Percentiles rank a stretch among this genome's conserved stretches.
phyloP scores from a whole-genome alignment of 2,329 filamentous ascomycete genomes.

The Aspergillus candidus region DNA sequence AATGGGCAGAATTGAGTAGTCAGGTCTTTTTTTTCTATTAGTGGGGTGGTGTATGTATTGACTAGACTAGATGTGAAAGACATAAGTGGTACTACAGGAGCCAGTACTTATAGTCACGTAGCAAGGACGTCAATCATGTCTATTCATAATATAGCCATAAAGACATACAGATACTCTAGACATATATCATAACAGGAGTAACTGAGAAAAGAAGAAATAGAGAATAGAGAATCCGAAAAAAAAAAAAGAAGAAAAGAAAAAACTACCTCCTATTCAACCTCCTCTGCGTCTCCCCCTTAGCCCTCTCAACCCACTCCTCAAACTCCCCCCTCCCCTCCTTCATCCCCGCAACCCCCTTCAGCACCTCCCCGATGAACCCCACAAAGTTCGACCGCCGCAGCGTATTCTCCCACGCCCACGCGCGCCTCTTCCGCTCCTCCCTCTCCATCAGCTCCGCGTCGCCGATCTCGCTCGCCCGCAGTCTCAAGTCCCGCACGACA shows the following conservation, averaged over 20 bases:
- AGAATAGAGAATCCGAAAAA: background rate
- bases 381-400: conserved; percentile 92
- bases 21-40: no score
- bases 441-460: conserved; percentile 70
- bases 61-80: no score
- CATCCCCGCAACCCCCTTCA: conserved; percentile 73
- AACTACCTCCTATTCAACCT: conserved; percentile 29
- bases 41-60: no score
- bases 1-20: no score
- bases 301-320: conserved; percentile 74
- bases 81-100: no score
- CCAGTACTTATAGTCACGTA: no score
- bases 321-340: conserved; percentile 67
- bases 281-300: conserved; percentile 39
- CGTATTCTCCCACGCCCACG: conserved; percentile 94
- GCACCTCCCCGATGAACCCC: conserved; percentile 82
- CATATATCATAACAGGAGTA: background rate
- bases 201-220: background rate
- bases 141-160: no score
- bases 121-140: no score
- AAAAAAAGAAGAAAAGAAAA: background rate
- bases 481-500: conserved; percentile 76
- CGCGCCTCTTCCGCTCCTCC: conserved; percentile 75
- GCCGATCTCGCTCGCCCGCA: conserved; percentile 71
- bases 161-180: background rate